Evolutionary conservation across 768 basidiomycete species (phyloP).

Genomic region (Tubosaeta sp.): DNA sequence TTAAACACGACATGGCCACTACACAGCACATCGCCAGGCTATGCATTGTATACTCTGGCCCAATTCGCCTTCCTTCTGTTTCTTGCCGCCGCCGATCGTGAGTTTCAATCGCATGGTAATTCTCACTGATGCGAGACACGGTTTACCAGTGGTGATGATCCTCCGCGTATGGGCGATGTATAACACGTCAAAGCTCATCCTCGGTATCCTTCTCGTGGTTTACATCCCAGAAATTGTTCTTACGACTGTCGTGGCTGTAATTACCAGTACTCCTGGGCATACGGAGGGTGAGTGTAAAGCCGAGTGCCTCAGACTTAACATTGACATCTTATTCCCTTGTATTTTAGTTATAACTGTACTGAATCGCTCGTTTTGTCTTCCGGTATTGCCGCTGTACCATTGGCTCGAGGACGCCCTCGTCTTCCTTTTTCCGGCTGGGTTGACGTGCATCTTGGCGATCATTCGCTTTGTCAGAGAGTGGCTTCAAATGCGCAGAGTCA

Average conservation of each 20-base stretch:
- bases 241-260: not conserved
- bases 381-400: not conserved
- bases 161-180: slow-evolving; percentile 12
- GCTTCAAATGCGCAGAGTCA: not conserved
- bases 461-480: not conserved
- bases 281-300: not conserved
- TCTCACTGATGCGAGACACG: not conserved
- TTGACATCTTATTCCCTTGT: not conserved
- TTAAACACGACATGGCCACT: not conserved
- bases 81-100: slow-evolving; percentile 4
- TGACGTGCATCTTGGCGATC: not conserved
- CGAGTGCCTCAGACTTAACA: not conserved
- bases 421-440: not conserved
- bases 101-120: not conserved
- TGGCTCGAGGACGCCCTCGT: not conserved
- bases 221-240: slow-evolving; percentile 1
- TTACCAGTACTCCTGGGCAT: not conserved
- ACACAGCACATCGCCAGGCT: not conserved
- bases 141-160: slow-evolving; percentile 5
- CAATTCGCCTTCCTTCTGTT: slow-evolving; percentile 1
- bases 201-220: slow-evolving; percentile 1
- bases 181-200: not conserved
- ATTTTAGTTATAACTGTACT: not conserved
- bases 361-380: not conserved
- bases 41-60: not conserved